These are phyloP conservation scores for Sporormia fimetaria DNA, from an alignment of 495 filamentous ascomycete genomes.

Conservation along the genomic window DNA sequence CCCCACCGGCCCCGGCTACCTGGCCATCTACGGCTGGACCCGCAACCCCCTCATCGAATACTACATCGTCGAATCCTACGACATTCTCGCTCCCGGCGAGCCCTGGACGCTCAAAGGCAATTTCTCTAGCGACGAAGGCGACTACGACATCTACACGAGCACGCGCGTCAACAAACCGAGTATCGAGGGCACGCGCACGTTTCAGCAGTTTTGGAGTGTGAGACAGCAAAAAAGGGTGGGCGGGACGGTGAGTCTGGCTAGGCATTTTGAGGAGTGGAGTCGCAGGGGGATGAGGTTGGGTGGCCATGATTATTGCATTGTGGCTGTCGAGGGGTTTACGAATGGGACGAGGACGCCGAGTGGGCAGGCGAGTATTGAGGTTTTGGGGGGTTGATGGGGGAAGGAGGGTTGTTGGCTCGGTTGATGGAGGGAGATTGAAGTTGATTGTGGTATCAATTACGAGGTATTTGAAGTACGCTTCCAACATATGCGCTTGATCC, in stretches of 20 bases:
- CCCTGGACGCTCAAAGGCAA: conserved; percentile 43
- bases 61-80: conserved; percentile 48
- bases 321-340: conserved; percentile 29
- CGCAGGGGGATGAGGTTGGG: conserved; percentile 38
- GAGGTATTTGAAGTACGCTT: no score
- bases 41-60: conserved; percentile 47
- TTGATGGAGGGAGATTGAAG: no score
- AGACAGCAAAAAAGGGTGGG: conserved; percentile 38
- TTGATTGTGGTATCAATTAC: no score
- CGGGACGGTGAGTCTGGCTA: conserved; percentile 40
- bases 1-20: conserved; percentile 39
- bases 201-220: conserved; percentile 49
- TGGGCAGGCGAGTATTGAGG: no score
- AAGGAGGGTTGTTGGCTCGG: no score
- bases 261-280: conserved; percentile 56
- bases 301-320: conserved; percentile 27
- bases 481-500: no score
- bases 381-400: no score
- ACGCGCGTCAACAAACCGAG: conserved; percentile 48
- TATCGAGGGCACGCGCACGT: conserved; percentile 45
- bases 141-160: conserved; percentile 53
- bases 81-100: conserved; percentile 44
- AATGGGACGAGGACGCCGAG: no score
- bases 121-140: conserved; percentile 46
- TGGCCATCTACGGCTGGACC: conserved; percentile 52